These are phyloP conservation scores for Penicillium waksmanii DNA, from an alignment of 495 filamentous ascomycete species.

Conservation along the genomic window DNA sequence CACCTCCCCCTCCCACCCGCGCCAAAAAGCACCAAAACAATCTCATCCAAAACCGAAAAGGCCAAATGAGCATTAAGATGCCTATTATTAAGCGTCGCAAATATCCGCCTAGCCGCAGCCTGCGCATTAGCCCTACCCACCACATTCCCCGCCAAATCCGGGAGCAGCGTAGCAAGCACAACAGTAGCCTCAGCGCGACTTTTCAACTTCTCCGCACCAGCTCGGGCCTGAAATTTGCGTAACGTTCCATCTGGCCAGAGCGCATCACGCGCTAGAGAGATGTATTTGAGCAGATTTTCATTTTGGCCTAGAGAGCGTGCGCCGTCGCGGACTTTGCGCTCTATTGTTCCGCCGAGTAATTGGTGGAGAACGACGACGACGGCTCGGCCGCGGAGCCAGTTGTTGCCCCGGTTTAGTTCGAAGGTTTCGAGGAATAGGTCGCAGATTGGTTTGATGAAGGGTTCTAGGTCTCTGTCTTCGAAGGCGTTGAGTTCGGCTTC, in stretches of 20 bases:
- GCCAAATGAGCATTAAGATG: conserved; percentile 71
- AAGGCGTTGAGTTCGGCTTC: conserved; percentile 95
- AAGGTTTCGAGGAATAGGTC: conserved; percentile 97
- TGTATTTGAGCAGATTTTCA: conserved; percentile 74
- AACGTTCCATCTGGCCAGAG: conserved; percentile 79
- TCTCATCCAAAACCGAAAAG: conserved; percentile 79
- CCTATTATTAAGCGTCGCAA: conserved; percentile 79
- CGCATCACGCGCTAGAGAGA: conserved; percentile 66
- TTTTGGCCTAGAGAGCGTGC: conserved; percentile 71
- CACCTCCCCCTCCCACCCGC: conserved; percentile 19
- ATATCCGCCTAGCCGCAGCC: conserved; percentile 76
- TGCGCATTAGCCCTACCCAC: conserved; percentile 85
- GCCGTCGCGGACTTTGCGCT: conserved; percentile 87
- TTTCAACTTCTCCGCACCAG: conserved; percentile 66
- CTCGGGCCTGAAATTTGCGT: conserved; percentile 54
- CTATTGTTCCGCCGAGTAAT: conserved; percentile 81
- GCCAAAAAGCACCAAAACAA: conserved; percentile 73
- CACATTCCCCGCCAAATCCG: conserved; percentile 81
- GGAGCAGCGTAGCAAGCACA: conserved; percentile 79
- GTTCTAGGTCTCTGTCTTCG: conserved; percentile 84
- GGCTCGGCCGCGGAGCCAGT: conserved; percentile 89
- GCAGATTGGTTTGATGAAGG: conserved; percentile 97
- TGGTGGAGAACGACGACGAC: conserved; percentile 83
- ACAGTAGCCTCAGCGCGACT: conserved; percentile 73
- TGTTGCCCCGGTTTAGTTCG: conserved; percentile 90